Evolutionary conservation across 2,329 filamentous ascomycete genomes (phyloP).

Genomic region (Neoscytalidium dimidiatum): DNA sequence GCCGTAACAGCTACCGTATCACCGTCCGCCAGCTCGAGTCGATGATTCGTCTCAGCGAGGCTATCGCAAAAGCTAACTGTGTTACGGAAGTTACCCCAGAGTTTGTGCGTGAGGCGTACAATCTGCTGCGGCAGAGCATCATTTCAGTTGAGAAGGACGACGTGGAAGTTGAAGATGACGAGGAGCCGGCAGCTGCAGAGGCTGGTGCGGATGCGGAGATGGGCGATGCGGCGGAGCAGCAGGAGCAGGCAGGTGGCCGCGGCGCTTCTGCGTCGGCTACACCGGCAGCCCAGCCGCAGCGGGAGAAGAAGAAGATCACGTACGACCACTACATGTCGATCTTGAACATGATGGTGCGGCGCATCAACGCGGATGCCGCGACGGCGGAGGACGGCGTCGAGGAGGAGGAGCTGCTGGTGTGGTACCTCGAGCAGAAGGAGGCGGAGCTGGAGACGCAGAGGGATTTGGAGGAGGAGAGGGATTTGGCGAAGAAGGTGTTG

Average conservation of each 20-base stretch:
- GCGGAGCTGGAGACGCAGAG: slow-evolving; percentile 78
- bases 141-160: slow-evolving; percentile 98
- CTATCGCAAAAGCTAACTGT: slow-evolving; percentile 98
- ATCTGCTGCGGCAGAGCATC: slow-evolving; percentile 88
- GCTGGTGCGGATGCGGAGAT: slow-evolving; percentile 45
- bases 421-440: slow-evolving; percentile 93
- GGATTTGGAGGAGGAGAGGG: slow-evolving; percentile 74
- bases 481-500: slow-evolving; percentile 78
- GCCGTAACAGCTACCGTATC: slow-evolving; percentile 94
- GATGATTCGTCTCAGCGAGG: slow-evolving; percentile 92
- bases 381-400: slow-evolving; percentile 79
- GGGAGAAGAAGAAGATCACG: slow-evolving; percentile 81
- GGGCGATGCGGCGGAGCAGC: slow-evolving; percentile 30
- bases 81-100: slow-evolving; percentile 82
- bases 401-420: slow-evolving; percentile 76
- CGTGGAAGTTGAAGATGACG: slow-evolving; percentile 85
- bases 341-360: slow-evolving; percentile 79
- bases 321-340: slow-evolving; percentile 95
- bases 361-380: slow-evolving; percentile 80
- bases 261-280: slow-evolving; percentile 39
- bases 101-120: slow-evolving; percentile 91
- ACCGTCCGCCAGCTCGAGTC: slow-evolving; percentile 95
- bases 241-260: slow-evolving; percentile 32
- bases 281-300: slow-evolving; percentile 28
- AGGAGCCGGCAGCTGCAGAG: slow-evolving; percentile 59